phyloP scores from a whole-genome alignment of 495 filamentous ascomycete species.

The Hypoxylon crocopeplum region DNA sequence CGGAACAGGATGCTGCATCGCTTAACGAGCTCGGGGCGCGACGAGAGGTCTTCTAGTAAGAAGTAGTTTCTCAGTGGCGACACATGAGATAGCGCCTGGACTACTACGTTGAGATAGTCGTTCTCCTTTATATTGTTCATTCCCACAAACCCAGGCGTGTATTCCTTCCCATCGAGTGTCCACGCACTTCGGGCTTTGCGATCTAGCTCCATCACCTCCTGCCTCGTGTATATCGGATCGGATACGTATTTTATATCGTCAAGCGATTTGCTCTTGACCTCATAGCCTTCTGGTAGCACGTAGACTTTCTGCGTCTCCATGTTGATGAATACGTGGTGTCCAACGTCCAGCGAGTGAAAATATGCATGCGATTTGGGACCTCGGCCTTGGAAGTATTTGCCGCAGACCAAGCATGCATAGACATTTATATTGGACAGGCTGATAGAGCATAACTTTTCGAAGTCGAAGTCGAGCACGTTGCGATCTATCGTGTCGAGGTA shows the following conservation, averaged over 20 bases:
- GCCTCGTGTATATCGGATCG: slow-evolving; percentile 82
- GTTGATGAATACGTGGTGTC: slow-evolving; percentile 97
- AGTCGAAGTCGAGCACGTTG: slow-evolving; percentile 89
- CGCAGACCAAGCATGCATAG: slow-evolving; percentile 96
- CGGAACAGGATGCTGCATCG: slow-evolving; percentile 89
- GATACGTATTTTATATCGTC: slow-evolving; percentile 99
- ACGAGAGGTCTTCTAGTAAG: slow-evolving; percentile 78
- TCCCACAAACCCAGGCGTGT: slow-evolving; percentile 93
- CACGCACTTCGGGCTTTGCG: slow-evolving; percentile 74
- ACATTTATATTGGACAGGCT: slow-evolving; percentile 98
- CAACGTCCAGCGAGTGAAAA: slow-evolving; percentile 93
- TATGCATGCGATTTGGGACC: slow-evolving; percentile 96
- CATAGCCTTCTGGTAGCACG: slow-evolving; percentile 95
- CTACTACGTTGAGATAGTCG: slow-evolving; percentile 96
- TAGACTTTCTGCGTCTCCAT: slow-evolving; percentile 95
- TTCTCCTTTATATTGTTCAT: slow-evolving; percentile 99
- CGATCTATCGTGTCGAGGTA: slow-evolving; percentile 98
- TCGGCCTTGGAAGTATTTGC: slow-evolving; percentile 95
- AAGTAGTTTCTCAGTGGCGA: slow-evolving; percentile 90
- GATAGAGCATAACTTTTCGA: slow-evolving; percentile 96
- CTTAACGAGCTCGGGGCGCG: slow-evolving; percentile 64
- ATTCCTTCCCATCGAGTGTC: slow-evolving; percentile 82
- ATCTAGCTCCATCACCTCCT: slow-evolving; percentile 81
- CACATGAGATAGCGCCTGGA: slow-evolving; percentile 93
- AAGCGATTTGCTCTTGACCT: slow-evolving; percentile 92